Conservation (phyloP, 305 asterid genomes). For the Fraxinus paxiana region DNA sequence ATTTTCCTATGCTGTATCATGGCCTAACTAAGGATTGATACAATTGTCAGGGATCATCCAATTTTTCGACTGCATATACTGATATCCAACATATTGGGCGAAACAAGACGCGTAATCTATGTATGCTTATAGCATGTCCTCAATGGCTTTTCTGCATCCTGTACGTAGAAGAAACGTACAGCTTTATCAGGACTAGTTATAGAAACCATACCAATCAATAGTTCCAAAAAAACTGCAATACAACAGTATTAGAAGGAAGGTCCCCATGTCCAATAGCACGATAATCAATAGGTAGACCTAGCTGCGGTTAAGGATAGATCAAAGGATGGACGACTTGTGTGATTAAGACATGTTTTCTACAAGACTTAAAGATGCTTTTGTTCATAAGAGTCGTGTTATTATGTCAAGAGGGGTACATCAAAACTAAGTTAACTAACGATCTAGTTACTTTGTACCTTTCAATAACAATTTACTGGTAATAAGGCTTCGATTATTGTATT, state of each 20-base stretch:
- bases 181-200: neutral
- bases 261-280: neutral
- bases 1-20: conserved; percentile 15
- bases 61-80: neutral
- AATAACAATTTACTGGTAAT: neutral
- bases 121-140: conserved; percentile 9
- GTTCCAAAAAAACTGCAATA: neutral
- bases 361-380: neutral
- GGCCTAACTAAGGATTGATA: conserved; percentile 7
- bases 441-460: neutral
- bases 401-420: neutral
- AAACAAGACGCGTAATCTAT: neutral
- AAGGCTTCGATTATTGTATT: neutral
- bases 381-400: neutral
- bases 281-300: neutral
- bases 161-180: conserved; percentile 8
- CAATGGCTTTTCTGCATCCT: conserved; percentile 17
- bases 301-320: neutral
- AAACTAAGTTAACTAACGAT: neutral
- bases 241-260: neutral
- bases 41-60: neutral
- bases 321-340: neutral
- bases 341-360: neutral
- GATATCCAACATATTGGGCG: neutral
- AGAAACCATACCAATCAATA: neutral